Conservation (phyloP, 345 rosid species). For the Balakata baccata region DNA sequence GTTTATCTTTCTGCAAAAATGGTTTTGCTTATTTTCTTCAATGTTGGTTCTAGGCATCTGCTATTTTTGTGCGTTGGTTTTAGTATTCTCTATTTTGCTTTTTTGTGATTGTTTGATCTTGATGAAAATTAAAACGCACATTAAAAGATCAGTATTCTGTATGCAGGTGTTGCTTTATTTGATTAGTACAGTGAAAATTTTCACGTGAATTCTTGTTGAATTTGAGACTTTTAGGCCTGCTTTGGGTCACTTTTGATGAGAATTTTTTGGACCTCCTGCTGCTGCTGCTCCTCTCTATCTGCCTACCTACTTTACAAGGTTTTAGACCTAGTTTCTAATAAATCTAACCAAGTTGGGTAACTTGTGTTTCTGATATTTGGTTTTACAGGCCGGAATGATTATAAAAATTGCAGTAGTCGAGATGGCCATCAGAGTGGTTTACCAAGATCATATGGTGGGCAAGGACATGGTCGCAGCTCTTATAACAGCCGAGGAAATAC, state of each 20-base stretch:
- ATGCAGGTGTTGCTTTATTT: not conserved
- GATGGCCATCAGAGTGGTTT: constrained; percentile 83
- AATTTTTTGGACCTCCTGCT: not conserved
- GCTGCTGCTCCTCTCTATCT: not conserved
- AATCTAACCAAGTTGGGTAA: not conserved
- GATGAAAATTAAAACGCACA: not conserved
- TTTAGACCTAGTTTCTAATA: not conserved
- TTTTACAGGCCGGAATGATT: constrained; percentile 61
- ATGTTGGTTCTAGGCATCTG: not conserved
- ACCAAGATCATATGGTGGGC: constrained; percentile 70
- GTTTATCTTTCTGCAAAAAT: not conserved
- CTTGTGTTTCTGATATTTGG: not conserved
- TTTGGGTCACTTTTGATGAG: not conserved
- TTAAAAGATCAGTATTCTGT: not conserved
- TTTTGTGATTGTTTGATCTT: not conserved
- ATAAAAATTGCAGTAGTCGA: constrained; percentile 55
- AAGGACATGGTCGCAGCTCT: constrained; percentile 66
- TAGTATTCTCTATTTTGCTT: not conserved
- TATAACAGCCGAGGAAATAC: constrained; percentile 40
- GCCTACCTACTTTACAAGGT: not conserved
- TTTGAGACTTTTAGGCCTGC: not conserved
- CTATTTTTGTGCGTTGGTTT: not conserved
- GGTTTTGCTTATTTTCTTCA: not conserved
- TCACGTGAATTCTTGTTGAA: not conserved
- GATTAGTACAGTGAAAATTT: not conserved